Conservation (phyloP, 1,139 yeast species). For the Lipomyces yarrowii region DNA sequence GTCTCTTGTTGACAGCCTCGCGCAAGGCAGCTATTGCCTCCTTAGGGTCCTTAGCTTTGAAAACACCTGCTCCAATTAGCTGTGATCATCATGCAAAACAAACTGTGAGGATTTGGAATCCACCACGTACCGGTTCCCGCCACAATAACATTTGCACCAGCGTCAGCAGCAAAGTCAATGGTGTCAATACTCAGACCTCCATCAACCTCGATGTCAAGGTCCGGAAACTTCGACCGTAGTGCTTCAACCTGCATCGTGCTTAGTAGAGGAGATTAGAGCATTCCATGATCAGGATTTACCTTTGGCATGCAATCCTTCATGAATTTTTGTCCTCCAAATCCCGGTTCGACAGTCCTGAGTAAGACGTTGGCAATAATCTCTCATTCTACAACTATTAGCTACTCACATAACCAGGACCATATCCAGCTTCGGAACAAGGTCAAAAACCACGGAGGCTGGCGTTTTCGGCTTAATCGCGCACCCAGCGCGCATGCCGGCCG, state of each 20-base stretch:
- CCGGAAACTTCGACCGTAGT: slow-evolving; percentile 72
- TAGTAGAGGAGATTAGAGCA: not conserved
- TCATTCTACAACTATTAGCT: not conserved
- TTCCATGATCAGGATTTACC: slow-evolving; percentile 27
- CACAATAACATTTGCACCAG: slow-evolving; percentile 97
- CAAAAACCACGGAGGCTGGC: slow-evolving; percentile 79
- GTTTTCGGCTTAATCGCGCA: slow-evolving; percentile 96
- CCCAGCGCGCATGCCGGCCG: slow-evolving; percentile 88
- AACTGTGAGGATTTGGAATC: not conserved
- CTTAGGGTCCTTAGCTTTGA: slow-evolving; percentile 76
- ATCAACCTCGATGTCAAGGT: slow-evolving; percentile 89
- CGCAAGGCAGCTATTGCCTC: slow-evolving; percentile 72
- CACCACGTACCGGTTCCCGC: slow-evolving; percentile 70
- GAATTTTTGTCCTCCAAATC: slow-evolving; percentile 97
- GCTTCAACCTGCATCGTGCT: slow-evolving; percentile 53
- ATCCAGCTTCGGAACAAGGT: slow-evolving; percentile 75
- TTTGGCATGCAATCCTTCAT: slow-evolving; percentile 97
- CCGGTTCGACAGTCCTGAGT: slow-evolving; percentile 84
- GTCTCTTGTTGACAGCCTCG: slow-evolving; percentile 52
- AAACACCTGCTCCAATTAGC: slow-evolving; percentile 38
- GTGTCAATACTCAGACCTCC: slow-evolving; percentile 93
- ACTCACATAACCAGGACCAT: slow-evolving; percentile 83
- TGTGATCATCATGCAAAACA: not conserved
- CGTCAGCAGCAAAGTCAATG: slow-evolving; percentile 79
- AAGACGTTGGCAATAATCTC: not conserved